Evolutionary conservation across 1,139 yeast species (phyloP).

Genomic region (Protomyces inundatus): DNA sequence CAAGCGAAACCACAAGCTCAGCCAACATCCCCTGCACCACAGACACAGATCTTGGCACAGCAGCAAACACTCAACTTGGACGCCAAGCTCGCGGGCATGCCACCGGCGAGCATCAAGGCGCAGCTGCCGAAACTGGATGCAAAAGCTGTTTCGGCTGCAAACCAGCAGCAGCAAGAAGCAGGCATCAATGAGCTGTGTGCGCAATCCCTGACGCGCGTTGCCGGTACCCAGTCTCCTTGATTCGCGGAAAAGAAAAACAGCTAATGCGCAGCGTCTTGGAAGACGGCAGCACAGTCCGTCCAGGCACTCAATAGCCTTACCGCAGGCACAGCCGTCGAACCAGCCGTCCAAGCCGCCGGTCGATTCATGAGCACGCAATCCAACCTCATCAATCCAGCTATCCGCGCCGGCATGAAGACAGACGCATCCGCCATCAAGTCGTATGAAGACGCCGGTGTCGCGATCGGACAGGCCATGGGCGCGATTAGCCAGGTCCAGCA

Average conservation of each 20-base stretch:
- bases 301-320: slow-evolving; percentile 1
- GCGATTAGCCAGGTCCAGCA: slow-evolving; percentile 18
- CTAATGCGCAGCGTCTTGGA: slow-evolving; percentile 11
- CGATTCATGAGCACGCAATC: slow-evolving; percentile 7
- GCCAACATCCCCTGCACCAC: too few relatives aligned
- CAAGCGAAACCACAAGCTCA: neutral
- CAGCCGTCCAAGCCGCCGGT: slow-evolving; percentile 24
- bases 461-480: slow-evolving; percentile 24
- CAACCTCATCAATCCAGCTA: neutral
- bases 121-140: slow-evolving; percentile 12
- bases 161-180: slow-evolving; percentile 15
- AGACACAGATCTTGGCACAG: too few relatives aligned
- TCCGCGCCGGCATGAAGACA: slow-evolving; percentile 10
- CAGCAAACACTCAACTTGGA: neutral
- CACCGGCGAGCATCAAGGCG: neutral
- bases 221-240: neutral
- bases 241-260: too few relatives aligned
- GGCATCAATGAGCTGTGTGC: slow-evolving; percentile 24
- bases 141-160: slow-evolving; percentile 12
- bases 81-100: neutral
- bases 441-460: slow-evolving; percentile 17
- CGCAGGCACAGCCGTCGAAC: slow-evolving; percentile 1
- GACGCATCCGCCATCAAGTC: slow-evolving; percentile 13
- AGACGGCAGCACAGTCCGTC: slow-evolving; percentile 14
- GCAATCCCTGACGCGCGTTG: slow-evolving; percentile 13